These are phyloP conservation scores for Amesomyces nigricolor DNA, from an alignment of 2,329 filamentous ascomycete species.

Conservation along the genomic window DNA sequence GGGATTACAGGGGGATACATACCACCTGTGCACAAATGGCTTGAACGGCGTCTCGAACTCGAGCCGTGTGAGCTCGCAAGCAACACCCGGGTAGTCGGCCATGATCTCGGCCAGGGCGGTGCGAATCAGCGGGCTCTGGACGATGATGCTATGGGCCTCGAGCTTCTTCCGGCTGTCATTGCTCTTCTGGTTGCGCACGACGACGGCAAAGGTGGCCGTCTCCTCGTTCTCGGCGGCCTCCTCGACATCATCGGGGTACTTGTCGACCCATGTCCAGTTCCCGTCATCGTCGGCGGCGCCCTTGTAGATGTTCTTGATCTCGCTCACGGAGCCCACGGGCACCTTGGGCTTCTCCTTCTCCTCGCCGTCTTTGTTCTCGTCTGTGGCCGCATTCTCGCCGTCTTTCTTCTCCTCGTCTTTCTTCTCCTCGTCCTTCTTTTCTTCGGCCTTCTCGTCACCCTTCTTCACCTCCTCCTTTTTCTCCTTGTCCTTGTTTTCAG, in stretches of 20 bases:
- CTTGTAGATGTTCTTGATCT: conserved; percentile 40
- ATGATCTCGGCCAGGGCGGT: conserved; percentile 50
- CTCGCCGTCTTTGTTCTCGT: conserved; percentile 12
- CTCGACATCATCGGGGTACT: conserved; percentile 48
- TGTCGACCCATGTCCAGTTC: conserved; percentile 49
- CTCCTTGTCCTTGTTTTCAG: conserved; percentile 6
- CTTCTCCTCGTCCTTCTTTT: conserved; percentile 1
- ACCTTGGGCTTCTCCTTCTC: conserved; percentile 26
- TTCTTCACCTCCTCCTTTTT: conserved; percentile 3
- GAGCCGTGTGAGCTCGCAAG: conserved; percentile 52
- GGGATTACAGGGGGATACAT: not conserved
- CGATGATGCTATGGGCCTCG: conserved; percentile 55
- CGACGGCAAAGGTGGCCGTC: conserved; percentile 55
- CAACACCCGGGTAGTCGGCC: conserved; percentile 54
- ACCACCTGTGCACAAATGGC: conserved; percentile 60
- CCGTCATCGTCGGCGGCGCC: conserved; percentile 43
- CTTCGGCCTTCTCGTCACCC: conserved; percentile 4
- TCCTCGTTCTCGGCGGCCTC: conserved; percentile 56
- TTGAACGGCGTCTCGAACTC: conserved; percentile 57
- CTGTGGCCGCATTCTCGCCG: conserved; percentile 1
- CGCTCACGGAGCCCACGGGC: conserved; percentile 33
- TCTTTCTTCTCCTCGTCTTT: conserved; percentile 3
- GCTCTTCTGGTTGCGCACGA: conserved; percentile 53
- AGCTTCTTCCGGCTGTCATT: conserved; percentile 56
- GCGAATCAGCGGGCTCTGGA: conserved; percentile 59